Evolutionary conservation across 2,329 filamentous ascomycete species (phyloP).

Genomic region (Daldinia eschscholtzii): DNA sequence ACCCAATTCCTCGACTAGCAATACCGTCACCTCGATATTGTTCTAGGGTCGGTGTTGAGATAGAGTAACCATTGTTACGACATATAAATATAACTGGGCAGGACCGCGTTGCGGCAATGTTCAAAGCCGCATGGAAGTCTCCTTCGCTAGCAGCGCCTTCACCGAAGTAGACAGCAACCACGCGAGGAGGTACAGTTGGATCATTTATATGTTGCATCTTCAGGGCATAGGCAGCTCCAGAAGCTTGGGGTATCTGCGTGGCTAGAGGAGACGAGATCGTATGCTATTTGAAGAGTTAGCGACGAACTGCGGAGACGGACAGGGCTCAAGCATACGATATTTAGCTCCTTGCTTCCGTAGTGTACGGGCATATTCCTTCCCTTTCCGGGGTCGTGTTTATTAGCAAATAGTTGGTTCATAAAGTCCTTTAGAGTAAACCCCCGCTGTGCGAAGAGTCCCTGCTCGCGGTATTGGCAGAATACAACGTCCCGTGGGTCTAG

Average conservation of each 20-base stretch:
- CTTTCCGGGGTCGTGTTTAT: constrained; percentile 80
- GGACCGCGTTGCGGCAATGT: constrained; percentile 89
- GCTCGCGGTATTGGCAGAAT: constrained; percentile 94
- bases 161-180: constrained; percentile 88
- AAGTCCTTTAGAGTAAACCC: constrained; percentile 90
- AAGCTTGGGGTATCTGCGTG: constrained; percentile 89
- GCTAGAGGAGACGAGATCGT: constrained; percentile 88
- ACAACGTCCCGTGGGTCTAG: constrained; percentile 87
- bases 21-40: constrained; percentile 95
- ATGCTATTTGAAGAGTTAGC: constrained; percentile 65
- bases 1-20: constrained; percentile 85
- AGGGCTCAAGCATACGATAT: constrained; percentile 72
- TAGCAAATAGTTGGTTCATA: constrained; percentile 95
- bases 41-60: constrained; percentile 88
- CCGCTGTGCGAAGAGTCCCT: constrained; percentile 89
- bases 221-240: constrained; percentile 87
- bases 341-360: constrained; percentile 86
- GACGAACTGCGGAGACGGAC: constrained; percentile 4
- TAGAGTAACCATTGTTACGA: constrained; percentile 93
- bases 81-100: constrained; percentile 92
- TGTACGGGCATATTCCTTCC: constrained; percentile 98
- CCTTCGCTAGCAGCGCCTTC: constrained; percentile 92
- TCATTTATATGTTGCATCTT: constrained; percentile 83
- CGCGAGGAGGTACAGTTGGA: constrained; percentile 73
- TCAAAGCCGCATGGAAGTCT: constrained; percentile 91